These are phyloP conservation scores for Apodospora peruviana DNA, from an alignment of 495 filamentous ascomycete species.

Conservation along the genomic window DNA sequence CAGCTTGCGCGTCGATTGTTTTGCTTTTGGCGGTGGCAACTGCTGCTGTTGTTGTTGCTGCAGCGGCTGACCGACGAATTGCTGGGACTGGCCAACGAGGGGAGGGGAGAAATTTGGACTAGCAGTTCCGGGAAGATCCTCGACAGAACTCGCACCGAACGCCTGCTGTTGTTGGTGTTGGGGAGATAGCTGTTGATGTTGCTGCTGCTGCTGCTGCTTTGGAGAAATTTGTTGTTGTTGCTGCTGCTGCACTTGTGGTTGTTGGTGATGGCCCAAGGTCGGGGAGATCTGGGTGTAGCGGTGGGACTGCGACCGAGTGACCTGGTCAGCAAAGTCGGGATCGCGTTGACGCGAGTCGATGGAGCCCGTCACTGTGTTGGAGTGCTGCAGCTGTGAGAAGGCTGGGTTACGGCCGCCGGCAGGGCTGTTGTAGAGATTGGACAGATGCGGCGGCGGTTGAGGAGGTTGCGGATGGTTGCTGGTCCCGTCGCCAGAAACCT, in stretches of 20 bases:
- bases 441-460: constrained; percentile 23
- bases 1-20: constrained; percentile 39
- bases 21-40: constrained; percentile 27
- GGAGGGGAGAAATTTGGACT: neutral
- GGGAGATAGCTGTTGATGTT: constrained; percentile 29
- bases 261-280: constrained; percentile 26
- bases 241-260: constrained; percentile 23
- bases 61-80: neutral
- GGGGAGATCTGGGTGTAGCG: constrained; percentile 26
- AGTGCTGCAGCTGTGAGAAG: constrained; percentile 27
- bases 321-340: constrained; percentile 23
- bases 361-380: constrained; percentile 24
- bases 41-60: constrained; percentile 5
- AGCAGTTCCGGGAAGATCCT: neutral
- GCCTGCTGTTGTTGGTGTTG: constrained; percentile 19
- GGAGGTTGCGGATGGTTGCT: constrained; percentile 11
- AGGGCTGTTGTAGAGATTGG: constrained; percentile 26
- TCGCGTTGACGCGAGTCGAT: constrained; percentile 26
- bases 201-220: constrained; percentile 25
- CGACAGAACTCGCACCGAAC: neutral
- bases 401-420: constrained; percentile 11
- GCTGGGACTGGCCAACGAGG: neutral
- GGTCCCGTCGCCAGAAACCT: constrained; percentile 24
- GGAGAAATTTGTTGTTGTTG: constrained; percentile 18
- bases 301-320: constrained; percentile 30